Conservation (phyloP, 2,329 filamentous ascomycete species). For the Saccharata proteae region DNA sequence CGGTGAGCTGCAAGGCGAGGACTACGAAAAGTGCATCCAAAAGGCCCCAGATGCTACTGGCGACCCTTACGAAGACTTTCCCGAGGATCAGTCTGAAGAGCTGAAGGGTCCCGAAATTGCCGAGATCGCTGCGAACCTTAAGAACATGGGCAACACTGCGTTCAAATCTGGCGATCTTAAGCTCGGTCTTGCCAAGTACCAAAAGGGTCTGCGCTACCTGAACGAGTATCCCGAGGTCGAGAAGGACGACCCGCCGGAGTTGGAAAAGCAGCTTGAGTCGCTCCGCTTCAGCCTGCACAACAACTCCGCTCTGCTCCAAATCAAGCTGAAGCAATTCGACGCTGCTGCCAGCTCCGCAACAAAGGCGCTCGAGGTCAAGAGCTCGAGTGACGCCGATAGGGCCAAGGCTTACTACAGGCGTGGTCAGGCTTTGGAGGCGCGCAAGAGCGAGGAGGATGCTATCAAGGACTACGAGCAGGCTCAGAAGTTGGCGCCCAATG, state of each 20-base stretch:
- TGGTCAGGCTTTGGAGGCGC: constrained; percentile 58
- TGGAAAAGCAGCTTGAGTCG: constrained; percentile 53
- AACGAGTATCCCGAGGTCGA: constrained; percentile 64
- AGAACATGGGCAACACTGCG: constrained; percentile 82
- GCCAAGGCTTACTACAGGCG: constrained; percentile 84
- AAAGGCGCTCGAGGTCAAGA: constrained; percentile 56
- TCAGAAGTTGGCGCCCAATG: constrained; percentile 45
- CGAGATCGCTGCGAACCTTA: constrained; percentile 72
- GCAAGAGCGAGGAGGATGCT: constrained; percentile 78
- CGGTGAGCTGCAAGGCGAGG: constrained; percentile 67
- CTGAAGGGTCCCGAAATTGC: constrained; percentile 57
- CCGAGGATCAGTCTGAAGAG: constrained; percentile 64
- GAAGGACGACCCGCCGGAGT: constrained; percentile 51
- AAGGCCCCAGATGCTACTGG: constrained; percentile 69
- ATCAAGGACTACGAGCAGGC: constrained; percentile 32
- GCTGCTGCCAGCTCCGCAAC: constrained; percentile 60
- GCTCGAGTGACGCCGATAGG: constrained; percentile 59
- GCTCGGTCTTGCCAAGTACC: constrained; percentile 77
- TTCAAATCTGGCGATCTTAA: constrained; percentile 68
- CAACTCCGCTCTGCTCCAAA: constrained; percentile 75
- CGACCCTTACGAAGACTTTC: constrained; percentile 91
- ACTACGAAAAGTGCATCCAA: constrained; percentile 52
- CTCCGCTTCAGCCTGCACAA: constrained; percentile 79
- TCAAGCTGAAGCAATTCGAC: constrained; percentile 62
- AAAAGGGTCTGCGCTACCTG: constrained; percentile 82